Conservation (phyloP, 2,329 filamentous ascomycete genomes). For the Trichoderma gracile region DNA sequence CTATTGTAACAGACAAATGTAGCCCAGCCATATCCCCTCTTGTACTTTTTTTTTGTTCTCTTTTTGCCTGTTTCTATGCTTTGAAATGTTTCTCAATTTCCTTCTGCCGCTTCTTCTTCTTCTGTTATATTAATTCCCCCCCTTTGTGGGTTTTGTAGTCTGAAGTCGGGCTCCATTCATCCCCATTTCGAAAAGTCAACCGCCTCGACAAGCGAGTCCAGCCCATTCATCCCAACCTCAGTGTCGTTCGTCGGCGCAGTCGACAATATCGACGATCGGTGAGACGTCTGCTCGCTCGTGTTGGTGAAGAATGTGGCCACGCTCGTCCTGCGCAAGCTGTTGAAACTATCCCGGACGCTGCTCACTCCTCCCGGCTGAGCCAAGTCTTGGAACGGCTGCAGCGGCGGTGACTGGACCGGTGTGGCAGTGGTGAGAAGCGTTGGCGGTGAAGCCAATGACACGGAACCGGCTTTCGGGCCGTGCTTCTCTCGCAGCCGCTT, state of each 20-base stretch:
- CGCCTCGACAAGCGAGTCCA: conserved; percentile 40
- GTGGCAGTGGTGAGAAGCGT: conserved; percentile 34
- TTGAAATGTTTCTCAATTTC: too few relatives aligned
- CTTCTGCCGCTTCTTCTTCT: too few relatives aligned
- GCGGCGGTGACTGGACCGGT: conserved; percentile 29
- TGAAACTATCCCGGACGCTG: conserved; percentile 62
- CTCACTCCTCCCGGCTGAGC: conserved; percentile 46
- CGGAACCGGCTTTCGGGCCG: conserved; percentile 43
- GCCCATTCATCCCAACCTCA: conserved; percentile 44
- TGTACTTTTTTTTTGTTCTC: neutral
- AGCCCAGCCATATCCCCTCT: conserved; percentile 5
- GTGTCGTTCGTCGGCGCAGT: conserved; percentile 57
- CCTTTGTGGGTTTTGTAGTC: too few relatives aligned
- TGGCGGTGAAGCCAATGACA: conserved; percentile 35
- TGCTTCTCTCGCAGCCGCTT: conserved; percentile 74
- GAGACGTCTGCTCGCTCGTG: conserved; percentile 57
- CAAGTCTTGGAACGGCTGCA: conserved; percentile 31
- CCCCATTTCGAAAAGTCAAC: conserved; percentile 46
- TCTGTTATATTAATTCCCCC: too few relatives aligned
- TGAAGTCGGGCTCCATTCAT: conserved; percentile 26
- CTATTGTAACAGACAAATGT: conserved; percentile 16
- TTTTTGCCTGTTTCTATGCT: neutral
- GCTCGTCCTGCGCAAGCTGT: conserved; percentile 61
- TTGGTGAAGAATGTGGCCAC: conserved; percentile 65
- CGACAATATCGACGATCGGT: conserved; percentile 59